These are phyloP conservation scores for Kregervanrija delftensis DNA, from an alignment of 805 yeast genomes.

Conservation along the genomic window DNA sequence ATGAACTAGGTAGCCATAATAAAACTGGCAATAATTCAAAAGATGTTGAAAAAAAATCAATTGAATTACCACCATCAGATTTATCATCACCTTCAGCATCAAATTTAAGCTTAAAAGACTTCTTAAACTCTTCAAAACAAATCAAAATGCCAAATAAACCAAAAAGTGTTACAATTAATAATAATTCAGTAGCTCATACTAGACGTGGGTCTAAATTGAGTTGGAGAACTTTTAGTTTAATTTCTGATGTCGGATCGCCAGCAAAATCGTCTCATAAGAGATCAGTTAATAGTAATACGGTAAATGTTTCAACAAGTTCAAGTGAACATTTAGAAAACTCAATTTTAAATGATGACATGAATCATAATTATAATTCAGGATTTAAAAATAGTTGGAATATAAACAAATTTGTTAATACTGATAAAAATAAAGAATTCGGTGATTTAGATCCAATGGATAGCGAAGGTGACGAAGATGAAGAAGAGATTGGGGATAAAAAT, in stretches of 20 bases:
- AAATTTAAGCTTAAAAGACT: background rate
- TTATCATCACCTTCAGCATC: background rate
- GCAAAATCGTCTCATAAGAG: constrained; percentile 3
- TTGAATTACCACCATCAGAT: background rate
- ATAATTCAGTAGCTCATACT: constrained; percentile 1
- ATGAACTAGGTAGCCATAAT: constrained; percentile 2
- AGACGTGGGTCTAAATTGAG: constrained; percentile 21
- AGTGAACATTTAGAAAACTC: background rate
- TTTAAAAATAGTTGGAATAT: constrained; percentile 9
- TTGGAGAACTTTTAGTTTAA: constrained; percentile 16
- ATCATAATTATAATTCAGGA: background rate
- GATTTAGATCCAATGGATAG: background rate
- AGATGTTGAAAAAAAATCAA: background rate
- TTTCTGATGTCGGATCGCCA: constrained; percentile 17
- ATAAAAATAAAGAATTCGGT: background rate
- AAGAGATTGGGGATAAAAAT: constrained; percentile 5
- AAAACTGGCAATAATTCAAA: background rate
- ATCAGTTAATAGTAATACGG: constrained; percentile 1
- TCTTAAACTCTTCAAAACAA: background rate
- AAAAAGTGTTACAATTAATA: background rate
- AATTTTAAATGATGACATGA: constrained; percentile 3
- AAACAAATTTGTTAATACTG: constrained; percentile 9
- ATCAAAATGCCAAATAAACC: background rate
- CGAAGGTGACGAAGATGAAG: constrained; percentile 2
- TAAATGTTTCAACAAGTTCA: constrained; percentile 5